Evolutionary conservation across 1,284 basidiomycete species (phyloP).

Genomic region (Athelia sp.): DNA sequence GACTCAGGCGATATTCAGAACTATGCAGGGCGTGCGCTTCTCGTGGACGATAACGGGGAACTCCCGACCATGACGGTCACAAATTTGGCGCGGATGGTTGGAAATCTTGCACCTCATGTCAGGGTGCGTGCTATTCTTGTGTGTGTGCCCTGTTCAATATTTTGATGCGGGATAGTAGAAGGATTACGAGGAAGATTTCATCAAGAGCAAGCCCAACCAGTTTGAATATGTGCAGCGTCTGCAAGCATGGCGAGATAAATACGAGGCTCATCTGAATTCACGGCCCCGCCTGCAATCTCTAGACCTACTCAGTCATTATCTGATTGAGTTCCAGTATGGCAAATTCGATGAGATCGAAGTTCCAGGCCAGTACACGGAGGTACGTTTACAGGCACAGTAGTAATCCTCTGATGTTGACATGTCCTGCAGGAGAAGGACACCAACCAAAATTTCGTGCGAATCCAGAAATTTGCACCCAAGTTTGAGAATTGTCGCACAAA

Average conservation of each 20-base stretch:
- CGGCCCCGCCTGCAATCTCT: conserved; percentile 85
- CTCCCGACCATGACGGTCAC: conserved; percentile 52
- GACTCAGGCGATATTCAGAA: conserved; percentile 36
- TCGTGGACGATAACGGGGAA: conserved; percentile 74
- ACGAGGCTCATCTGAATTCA: conserved; percentile 82
- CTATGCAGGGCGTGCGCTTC: conserved; percentile 66
- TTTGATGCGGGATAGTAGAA: conserved; percentile 39
- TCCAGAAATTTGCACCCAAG: conserved; percentile 87
- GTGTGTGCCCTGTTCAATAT: not conserved
- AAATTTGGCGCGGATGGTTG: conserved; percentile 74
- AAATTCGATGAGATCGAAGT: conserved; percentile 99
- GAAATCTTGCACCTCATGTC: conserved; percentile 60
- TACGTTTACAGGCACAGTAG: conserved; percentile 26
- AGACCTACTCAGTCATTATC: conserved; percentile 88
- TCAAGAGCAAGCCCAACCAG: conserved; percentile 76
- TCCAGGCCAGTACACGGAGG: conserved; percentile 97
- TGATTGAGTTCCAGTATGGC: conserved; percentile 97
- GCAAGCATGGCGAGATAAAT: conserved; percentile 91
- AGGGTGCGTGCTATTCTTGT: conserved; percentile 41
- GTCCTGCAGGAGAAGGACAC: conserved; percentile 82
- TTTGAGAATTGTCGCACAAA: conserved; percentile 87
- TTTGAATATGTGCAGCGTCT: conserved; percentile 88
- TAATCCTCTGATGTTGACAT: conserved; percentile 6
- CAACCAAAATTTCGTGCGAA: conserved; percentile 89
- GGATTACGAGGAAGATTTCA: conserved; percentile 91